Evolutionary conservation across 164 flowering plant species (phyloP), one percentile per base, ranked within the genome.

Genomic region (Magnolia kwangsiensis): DNA sequence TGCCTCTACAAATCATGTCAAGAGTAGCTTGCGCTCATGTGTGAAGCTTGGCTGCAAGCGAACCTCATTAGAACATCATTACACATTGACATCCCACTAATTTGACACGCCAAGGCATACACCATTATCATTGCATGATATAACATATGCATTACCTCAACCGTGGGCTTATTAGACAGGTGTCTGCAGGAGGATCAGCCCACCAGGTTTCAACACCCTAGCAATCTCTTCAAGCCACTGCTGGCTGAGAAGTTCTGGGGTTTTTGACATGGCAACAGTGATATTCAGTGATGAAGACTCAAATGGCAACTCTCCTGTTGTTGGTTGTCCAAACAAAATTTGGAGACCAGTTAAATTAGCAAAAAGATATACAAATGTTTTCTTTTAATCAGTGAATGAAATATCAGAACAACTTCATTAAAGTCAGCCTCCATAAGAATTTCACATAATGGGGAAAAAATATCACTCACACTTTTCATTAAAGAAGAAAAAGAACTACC

Each of bases 121-220:
- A 13, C 31, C 16, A 70, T 51, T 51, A 7, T 21, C 72, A 27
- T 51, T 27, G 51, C 67, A 8, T 23, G 67, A 20, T 20, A 63
- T 31, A 55, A 11, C 11, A 21, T 29, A 4, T 65, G 55, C 24
- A 69, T 63, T 81, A 87, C 88, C 85, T 85, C 73, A 55, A 84
- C 84, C 2, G 24, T 63, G 37, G 71, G 59, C 21, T 71, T 88
- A 23, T 71, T 2, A 37, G 84, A 50, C 59, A 81, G 83, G 78
- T 51, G 55, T 73, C 76, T 75, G 81, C 66, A 90, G 20, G 23
- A 90, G 50, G 29, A 93, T 16, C 21, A 68, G 77, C 64, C 96
- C 97, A 77, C 89, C 98, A 75, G 96, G 94, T 85, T 87, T 91
- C 81, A 92, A 59, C 31, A 85, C 89, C 81, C 92, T 87, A 50